Evolutionary conservation across 1,284 basidiomycete species (phyloP).

Genomic region (Boletus smithii): DNA sequence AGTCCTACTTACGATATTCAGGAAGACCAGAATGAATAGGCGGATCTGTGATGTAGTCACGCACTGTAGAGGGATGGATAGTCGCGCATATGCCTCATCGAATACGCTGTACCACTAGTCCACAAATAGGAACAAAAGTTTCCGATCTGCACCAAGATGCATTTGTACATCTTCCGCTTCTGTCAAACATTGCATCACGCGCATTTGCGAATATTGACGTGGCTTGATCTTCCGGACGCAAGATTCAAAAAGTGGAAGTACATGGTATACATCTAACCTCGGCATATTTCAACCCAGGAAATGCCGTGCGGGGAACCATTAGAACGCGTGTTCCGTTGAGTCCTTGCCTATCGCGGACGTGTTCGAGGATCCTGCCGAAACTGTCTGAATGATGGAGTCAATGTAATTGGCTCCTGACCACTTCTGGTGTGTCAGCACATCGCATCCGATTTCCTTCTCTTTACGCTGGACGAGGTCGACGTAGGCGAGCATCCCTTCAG

Average conservation of each 20-base stretch:
- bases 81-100: slow-evolving; percentile 3
- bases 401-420: slow-evolving; percentile 90
- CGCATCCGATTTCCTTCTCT: slow-evolving; percentile 88
- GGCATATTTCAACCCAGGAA: slow-evolving; percentile 7
- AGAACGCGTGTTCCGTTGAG: slow-evolving; percentile 84
- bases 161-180: slow-evolving; percentile 11
- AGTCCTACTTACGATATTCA: not conserved
- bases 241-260: slow-evolving; percentile 5
- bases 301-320: slow-evolving; percentile 22
- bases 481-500: slow-evolving; percentile 86
- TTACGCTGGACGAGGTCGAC: slow-evolving; percentile 81
- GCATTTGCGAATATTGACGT: slow-evolving; percentile 1
- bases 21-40: slow-evolving; percentile 1
- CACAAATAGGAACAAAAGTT: not conserved
- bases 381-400: slow-evolving; percentile 71
- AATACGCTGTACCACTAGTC: not conserved
- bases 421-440: slow-evolving; percentile 90
- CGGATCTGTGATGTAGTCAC: slow-evolving; percentile 5
- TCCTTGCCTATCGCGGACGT: slow-evolving; percentile 79
- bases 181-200: not conserved
- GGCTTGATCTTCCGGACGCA: slow-evolving; percentile 5
- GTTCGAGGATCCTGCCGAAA: slow-evolving; percentile 80
- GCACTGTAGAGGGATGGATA: not conserved
- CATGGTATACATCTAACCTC: slow-evolving; percentile 6
- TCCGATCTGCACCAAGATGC: slow-evolving; percentile 18